Base-by-base conservation (phyloP, 2,329 filamentous ascomycete genomes). In the Pseudogymnoascus sp. region DNA sequence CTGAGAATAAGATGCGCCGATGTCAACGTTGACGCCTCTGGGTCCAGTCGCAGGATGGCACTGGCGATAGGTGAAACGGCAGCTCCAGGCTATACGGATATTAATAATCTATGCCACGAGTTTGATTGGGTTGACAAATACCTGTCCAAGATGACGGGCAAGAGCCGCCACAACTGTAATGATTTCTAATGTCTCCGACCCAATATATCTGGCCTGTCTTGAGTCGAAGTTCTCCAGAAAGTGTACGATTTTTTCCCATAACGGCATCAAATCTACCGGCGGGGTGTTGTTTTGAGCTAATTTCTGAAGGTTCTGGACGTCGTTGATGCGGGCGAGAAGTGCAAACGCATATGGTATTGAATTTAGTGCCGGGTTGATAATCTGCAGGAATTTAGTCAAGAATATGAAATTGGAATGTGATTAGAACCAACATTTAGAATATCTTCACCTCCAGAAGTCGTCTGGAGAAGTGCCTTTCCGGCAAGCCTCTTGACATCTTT, bases 11-110 rank as follows among this genome's bases (percentile, higher is more conserved):
- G 73, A 69, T 91, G 88, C 28, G 79, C 79, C 4, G 82, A 82
- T 4, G 88, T 91, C 68, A 91, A 84, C 61, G 88, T 83, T 60
- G 82, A 82, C 28, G 82, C 84, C 11, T 81, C 81, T 1, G 88
- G 86, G 67, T 93, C 88, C 64, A 93, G 77, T 62, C 82, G 82
- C 11, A 86, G 75, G 67, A 93, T 80, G 3, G 86, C 87, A 63
- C 68, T 64, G 62, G 67, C 64, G 50, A 74, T 68, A 21, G 69
- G 69, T 23, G 44, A 53, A 59, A 74, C 66, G 50, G 70, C 70
- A 33, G 69, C 59, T 40, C 61, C 23, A 60, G 67, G 62, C 73
- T 74, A 47, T 11, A 47, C 4, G 9, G 1, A n/a, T 40, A 38
- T 60, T 60, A 60, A 10, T 23, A 60, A 40, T 3, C 10, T 60